Conservation (phyloP, 2,329 filamentous ascomycete species). For the Myrmaecium sp. region DNA sequence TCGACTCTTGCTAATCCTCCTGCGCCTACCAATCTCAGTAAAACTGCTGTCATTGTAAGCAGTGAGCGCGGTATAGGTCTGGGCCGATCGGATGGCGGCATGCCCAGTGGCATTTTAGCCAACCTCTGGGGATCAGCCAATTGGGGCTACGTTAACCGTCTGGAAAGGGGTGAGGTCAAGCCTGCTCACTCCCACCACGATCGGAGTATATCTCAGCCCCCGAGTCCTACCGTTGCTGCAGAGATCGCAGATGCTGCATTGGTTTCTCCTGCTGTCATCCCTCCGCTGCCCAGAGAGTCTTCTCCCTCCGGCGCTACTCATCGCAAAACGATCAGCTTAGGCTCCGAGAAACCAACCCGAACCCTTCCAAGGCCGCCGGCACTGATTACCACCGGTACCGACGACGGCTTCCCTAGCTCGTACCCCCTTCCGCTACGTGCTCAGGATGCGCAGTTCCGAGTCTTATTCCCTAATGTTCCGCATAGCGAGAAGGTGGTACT, state of each 20-base stretch:
- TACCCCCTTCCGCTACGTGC: conserved; percentile 71
- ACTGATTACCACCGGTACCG: conserved; percentile 16
- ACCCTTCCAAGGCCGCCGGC: conserved; percentile 4
- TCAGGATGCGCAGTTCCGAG: conserved; percentile 84
- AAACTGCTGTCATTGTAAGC: conserved; percentile 64
- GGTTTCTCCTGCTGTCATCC: not conserved
- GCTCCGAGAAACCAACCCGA: conserved; percentile 2
- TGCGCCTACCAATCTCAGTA: conserved; percentile 70
- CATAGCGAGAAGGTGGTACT: conserved; percentile 69
- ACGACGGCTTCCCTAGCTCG: conserved; percentile 50
- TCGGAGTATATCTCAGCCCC: conserved; percentile 15
- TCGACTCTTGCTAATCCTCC: conserved; percentile 70
- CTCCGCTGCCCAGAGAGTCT: not conserved
- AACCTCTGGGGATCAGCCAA: conserved; percentile 87
- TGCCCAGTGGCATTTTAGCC: conserved; percentile 75
- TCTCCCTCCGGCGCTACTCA: conserved; percentile 19
- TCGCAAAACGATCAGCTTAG: conserved; percentile 36
- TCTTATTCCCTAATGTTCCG: conserved; percentile 71
- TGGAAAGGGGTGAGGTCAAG: conserved; percentile 37
- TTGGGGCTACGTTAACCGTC: conserved; percentile 53
- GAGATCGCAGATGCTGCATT: conserved; percentile 2
- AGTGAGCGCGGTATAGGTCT: conserved; percentile 54
- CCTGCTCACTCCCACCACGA: conserved; percentile 7
- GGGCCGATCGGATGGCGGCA: conserved; percentile 44
- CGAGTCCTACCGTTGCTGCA: conserved; percentile 13